Evolutionary conservation across 2,329 filamentous ascomycete genomes (phyloP), one percentile per base, ranked within the genome.

Genomic region (Aspergillus sp.): DNA sequence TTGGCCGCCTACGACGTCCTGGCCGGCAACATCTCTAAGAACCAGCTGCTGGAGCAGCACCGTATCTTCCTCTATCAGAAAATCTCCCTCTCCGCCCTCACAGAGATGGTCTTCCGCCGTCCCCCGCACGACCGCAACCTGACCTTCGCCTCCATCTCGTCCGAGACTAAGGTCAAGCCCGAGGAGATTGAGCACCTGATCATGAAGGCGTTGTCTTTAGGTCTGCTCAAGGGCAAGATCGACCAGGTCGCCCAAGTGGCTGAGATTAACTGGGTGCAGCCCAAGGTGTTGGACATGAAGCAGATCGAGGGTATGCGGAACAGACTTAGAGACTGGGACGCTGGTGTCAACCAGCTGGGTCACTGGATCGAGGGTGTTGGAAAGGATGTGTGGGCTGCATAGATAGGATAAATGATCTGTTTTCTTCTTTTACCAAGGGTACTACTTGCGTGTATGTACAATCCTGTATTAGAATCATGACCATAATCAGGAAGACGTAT

Each of bases 161-260:
- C 86, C 54, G 91, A 97, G 74, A 98, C 93, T 4, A 95, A 95
- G 70, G 90, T 98, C 40, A 80, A 83, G 56, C 81, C 83, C 3
- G 83, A 93, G 59, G 89, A 97, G 73, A 97, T 98, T 56, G 93
- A 98, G 76, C 91, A 97, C 67, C 74, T 98, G 52, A 87, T 98
- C 60, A 98, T 98, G 93, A 97, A 96, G 77, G 93, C 93, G n/a
- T 72, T 98, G 59, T 96, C 90, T 62, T 71, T 98, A 56, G 93
- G 93, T 1, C 75, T 98, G 56, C 74, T 98, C 55, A 81, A 86
- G 55, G 93, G 93, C 37, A 93, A 87, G 44, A 97, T 98, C 59
- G 93, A 98, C 67, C 91, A 98, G 72, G 93, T 98, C 29, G 89
- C 89, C 38, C 85, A 90, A 69, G 83, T 97, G 54, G 93, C 93